Base-by-base conservation (phyloP, 805 yeast genomes). In the Sugiyamaella lignohabitans region DNA sequence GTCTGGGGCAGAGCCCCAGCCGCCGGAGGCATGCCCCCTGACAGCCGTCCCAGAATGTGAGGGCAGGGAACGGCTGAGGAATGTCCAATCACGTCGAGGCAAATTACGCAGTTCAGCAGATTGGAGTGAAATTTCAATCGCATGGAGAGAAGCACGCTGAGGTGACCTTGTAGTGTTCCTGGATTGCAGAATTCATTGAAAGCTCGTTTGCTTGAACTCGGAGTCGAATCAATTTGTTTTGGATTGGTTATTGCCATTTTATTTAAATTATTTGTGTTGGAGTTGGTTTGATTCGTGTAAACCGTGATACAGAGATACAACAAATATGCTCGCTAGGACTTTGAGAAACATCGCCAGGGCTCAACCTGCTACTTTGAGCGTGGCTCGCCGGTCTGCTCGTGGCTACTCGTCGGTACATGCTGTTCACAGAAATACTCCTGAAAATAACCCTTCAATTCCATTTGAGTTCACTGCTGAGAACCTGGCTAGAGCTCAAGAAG, bases 391-490 rank as follows among this genome's bases (percentile, higher is more conserved):
- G n/a, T n/a, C 32, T 27, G 14, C 14, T 27, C 32, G 32, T 27
- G 14, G 32, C 17, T 40, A 40, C 21, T 48, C 50, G 8, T 44
- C 50, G 14, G 49, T 53, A 16, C 53, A 55, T 24, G 52, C 82
- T 21, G 87, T 84, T 46, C 95, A 86, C 69, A 76, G 95, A 63
- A 79, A 87, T 58, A 73, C 82, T 29, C 72, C 76, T 38, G 74
- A 74, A 41, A 84, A 87, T 72, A 82, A 83, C 66, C 78, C 76
- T 41, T 66, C 71, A 45, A 70, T 80, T 45, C 81, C 87, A 38
- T 87, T 87, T 64, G 87, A 82, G 63, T 87, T 86, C 71, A 72
- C 72, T 48, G 59, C 72, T 11, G 87, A 79, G 53, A 85, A 84
- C 70, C 57, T 68, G 60, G 68, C 72, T 53, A 72, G 85, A 55